A percentile compares a stretch with the other conserved stretches of the same genome.
These are phyloP conservation scores for Mycena floridula DNA, from an alignment of 768 basidiomycete genomes.

Conservation along the genomic window DNA sequence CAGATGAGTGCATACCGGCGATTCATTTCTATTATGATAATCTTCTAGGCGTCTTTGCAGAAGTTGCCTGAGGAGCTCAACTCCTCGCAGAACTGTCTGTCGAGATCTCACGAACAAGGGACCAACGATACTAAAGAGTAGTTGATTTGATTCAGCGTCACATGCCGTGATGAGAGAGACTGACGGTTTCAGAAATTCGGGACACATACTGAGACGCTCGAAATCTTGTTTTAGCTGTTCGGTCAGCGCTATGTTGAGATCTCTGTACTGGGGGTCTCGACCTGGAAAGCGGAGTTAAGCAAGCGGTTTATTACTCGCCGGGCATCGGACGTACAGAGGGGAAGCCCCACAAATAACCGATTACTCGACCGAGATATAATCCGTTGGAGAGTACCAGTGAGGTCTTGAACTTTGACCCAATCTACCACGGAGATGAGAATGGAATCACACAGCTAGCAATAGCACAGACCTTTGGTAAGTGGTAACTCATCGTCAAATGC, in stretches of 20 bases:
- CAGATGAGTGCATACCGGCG: constrained; percentile 25
- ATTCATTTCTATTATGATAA: constrained; percentile 21
- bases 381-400: constrained; percentile 18
- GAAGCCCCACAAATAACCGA: constrained; percentile 43
- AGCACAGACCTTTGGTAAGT: constrained; percentile 15
- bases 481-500: constrained; percentile 36
- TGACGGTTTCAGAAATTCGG: constrained; percentile 28
- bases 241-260: constrained; percentile 26
- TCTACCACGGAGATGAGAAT: constrained; percentile 17
- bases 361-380: constrained; percentile 37
- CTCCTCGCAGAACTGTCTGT: neutral
- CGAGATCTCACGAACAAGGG: neutral
- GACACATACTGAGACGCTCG: constrained; percentile 14
- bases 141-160: neutral
- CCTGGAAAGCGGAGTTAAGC: neutral
- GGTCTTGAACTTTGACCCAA: constrained; percentile 27
- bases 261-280: constrained; percentile 27
- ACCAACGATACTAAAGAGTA: neutral
- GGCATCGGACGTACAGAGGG: constrained; percentile 28
- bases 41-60: constrained; percentile 25
- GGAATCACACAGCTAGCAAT: neutral
- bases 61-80: constrained; percentile 19
- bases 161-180: constrained; percentile 8
- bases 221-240: constrained; percentile 23
- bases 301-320: no score